Evolutionary conservation across 1,139 yeast genomes (phyloP).

Genomic region (Protomyces lactucae-debilis): DNA sequence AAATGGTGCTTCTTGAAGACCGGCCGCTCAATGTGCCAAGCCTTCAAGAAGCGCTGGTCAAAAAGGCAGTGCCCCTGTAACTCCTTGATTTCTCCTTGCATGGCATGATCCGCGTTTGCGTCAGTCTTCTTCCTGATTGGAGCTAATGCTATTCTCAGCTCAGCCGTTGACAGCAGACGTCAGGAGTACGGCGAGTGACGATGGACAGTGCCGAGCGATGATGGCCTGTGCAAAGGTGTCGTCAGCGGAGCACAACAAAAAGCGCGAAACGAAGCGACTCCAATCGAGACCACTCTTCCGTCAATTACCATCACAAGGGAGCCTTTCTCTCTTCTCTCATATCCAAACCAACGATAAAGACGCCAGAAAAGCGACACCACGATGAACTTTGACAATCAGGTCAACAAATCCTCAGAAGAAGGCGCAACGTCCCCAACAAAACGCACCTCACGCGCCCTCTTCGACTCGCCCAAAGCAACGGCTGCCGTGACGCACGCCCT

Average conservation of each 20-base stretch:
- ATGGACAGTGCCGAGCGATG: too few relatives aligned
- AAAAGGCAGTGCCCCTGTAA: background rate
- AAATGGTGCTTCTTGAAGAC: background rate
- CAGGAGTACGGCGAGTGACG: too few relatives aligned
- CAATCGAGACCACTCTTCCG: too few relatives aligned
- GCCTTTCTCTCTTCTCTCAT: too few relatives aligned
- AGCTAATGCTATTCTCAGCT: background rate
- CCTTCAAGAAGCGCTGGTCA: background rate
- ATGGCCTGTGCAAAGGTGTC: too few relatives aligned
- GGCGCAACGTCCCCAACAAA: constrained; percentile 18
- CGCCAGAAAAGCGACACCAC: background rate
- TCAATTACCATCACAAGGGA: too few relatives aligned
- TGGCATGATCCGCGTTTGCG: background rate
- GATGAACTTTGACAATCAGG: constrained; percentile 8
- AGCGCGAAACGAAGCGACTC: too few relatives aligned
- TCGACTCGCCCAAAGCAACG: constrained; percentile 1
- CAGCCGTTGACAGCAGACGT: too few relatives aligned
- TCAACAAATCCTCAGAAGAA: background rate
- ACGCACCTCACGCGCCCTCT: constrained; percentile 7
- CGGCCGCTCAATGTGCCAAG: background rate
- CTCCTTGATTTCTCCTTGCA: background rate
- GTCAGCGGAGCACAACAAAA: too few relatives aligned
- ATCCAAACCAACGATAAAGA: too few relatives aligned
- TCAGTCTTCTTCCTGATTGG: background rate
- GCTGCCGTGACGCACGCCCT: constrained; percentile 9